These are phyloP conservation scores for Salix brachista DNA, from an alignment of 345 rosid species.

Conservation along the genomic window DNA sequence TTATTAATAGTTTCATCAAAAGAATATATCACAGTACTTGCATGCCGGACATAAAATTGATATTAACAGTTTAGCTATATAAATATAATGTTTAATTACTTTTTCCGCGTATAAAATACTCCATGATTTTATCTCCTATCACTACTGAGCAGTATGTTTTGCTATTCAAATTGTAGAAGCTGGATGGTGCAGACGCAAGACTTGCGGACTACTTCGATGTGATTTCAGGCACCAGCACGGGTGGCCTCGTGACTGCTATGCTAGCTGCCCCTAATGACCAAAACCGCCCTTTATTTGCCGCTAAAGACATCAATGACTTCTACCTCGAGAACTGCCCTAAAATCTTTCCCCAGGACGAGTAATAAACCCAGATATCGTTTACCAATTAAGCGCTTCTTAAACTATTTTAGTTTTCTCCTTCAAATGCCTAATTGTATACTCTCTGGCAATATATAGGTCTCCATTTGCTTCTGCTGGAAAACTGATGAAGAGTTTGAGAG, in stretches of 20 bases:
- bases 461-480: slow-evolving; percentile 28
- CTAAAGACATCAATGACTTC: slow-evolving; percentile 48
- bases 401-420: neutral
- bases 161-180: slow-evolving; percentile 35
- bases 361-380: neutral
- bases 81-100: no score
- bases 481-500: slow-evolving; percentile 37
- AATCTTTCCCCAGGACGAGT: slow-evolving; percentile 17
- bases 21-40: no score
- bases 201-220: slow-evolving; percentile 23
- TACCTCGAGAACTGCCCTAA: slow-evolving; percentile 15
- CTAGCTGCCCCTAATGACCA: slow-evolving; percentile 48
- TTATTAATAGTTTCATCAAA: no score
- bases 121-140: neutral
- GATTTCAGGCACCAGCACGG: slow-evolving; percentile 11
- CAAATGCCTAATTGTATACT: neutral
- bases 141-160: neutral
- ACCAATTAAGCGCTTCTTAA: no score
- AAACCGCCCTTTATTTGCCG: slow-evolving; percentile 62
- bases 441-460: neutral
- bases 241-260: slow-evolving; percentile 73
- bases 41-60: no score
- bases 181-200: slow-evolving; percentile 64
- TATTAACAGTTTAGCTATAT: no score
- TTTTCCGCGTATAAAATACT: no score